Evolutionary conservation across 2,329 filamentous ascomycete species (phyloP).

Genomic region (Phyllosticta citriasiana): DNA sequence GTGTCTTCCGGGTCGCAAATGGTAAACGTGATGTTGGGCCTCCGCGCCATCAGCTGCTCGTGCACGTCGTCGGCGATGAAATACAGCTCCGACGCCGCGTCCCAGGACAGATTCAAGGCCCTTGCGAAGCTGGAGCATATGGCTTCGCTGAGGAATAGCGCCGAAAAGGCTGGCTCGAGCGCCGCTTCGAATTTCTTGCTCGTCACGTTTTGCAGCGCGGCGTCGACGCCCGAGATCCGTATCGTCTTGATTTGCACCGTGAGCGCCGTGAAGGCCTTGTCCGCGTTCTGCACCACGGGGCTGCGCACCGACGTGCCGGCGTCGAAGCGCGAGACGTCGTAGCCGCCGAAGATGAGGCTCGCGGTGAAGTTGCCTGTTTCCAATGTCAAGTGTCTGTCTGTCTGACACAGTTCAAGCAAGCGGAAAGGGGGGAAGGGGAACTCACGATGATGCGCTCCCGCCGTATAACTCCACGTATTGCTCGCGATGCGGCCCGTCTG

Average conservation of each 20-base stretch:
- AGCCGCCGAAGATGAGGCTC: not conserved
- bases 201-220: not conserved
- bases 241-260: not conserved
- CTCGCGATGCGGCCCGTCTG: not conserved
- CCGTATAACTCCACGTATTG: not conserved
- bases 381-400: not conserved
- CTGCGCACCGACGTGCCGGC: not conserved
- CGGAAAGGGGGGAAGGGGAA: not conserved
- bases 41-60: not conserved
- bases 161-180: not conserved
- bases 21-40: not conserved
- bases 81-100: not conserved
- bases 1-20: not conserved
- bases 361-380: not conserved
- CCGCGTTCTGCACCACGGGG: not conserved
- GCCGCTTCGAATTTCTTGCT: not conserved
- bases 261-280: not conserved
- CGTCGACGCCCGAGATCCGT: not conserved
- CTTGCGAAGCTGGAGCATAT: not conserved
- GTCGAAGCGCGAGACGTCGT: not conserved
- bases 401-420: not conserved
- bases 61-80: not conserved
- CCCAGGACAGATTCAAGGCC: not conserved
- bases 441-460: not conserved
- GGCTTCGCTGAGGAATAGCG: not conserved